Evolutionary conservation across 306 rosid genomes (phyloP).

Genomic region (Spatholobus suberectus): DNA sequence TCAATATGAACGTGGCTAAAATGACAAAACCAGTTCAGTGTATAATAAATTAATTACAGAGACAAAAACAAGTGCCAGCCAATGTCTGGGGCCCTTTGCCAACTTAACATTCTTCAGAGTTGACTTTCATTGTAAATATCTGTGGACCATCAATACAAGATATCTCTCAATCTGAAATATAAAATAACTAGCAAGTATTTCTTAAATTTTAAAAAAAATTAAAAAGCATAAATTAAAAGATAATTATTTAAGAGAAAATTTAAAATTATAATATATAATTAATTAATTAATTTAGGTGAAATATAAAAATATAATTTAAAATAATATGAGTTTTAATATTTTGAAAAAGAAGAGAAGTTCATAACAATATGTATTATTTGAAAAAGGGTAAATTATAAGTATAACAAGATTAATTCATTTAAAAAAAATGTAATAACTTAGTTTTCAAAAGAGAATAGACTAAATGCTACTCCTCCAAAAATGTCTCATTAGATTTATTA

Average conservation of each 20-base stretch:
- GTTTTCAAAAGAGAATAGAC: background rate
- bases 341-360: background rate
- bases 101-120: background rate
- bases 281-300: background rate
- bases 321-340: background rate
- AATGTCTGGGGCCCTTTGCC: background rate
- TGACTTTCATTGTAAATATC: background rate
- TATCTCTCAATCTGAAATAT: background rate
- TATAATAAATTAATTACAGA: background rate
- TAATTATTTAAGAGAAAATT: background rate
- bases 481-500: background rate
- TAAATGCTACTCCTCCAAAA: background rate
- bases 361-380: background rate
- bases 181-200: background rate
- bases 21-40: background rate
- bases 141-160: background rate
- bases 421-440: background rate
- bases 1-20: background rate
- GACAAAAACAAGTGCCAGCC: background rate
- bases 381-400: background rate
- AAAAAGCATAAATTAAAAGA: background rate
- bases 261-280: background rate
- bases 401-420: background rate
- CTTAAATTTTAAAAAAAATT: background rate
- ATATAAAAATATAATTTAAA: background rate